Conservation (phyloP, 2,329 filamentous ascomycete genomes). For the Neopestalotiopsis sp. region DNA sequence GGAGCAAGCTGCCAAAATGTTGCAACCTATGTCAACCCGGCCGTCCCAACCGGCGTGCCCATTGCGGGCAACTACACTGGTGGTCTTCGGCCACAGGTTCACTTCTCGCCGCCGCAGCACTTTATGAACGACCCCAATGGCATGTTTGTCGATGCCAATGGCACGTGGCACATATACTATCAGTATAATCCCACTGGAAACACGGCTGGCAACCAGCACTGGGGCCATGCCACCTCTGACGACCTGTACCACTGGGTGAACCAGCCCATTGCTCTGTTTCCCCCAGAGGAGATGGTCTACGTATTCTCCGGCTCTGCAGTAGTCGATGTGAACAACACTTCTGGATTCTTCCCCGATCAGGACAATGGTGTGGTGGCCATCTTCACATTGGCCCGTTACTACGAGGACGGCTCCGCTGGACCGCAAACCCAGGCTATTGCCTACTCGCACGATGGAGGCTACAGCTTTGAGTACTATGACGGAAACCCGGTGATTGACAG, state of each 20-base stretch:
- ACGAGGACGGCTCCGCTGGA: constrained; percentile 41
- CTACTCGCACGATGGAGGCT: constrained; percentile 66
- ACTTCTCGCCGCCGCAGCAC: constrained; percentile 57
- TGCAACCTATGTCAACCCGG: constrained; percentile 32
- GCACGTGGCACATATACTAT: constrained; percentile 69
- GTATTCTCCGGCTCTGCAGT: constrained; percentile 63
- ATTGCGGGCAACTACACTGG: constrained; percentile 34
- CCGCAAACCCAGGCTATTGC: constrained; percentile 64
- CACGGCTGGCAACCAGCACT: constrained; percentile 51
- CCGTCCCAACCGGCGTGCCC: constrained; percentile 33
- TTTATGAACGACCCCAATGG: constrained; percentile 71
- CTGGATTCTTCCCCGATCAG: constrained; percentile 66
- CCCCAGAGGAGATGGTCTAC: constrained; percentile 46
- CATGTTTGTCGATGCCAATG: constrained; percentile 61
- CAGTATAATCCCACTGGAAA: constrained; percentile 46
- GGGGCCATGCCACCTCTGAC: constrained; percentile 68
- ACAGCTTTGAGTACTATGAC: constrained; percentile 63
- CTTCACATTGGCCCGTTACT: constrained; percentile 45
- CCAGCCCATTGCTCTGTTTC: constrained; percentile 65
- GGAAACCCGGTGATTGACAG: constrained; percentile 65
- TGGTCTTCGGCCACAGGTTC: constrained; percentile 53
- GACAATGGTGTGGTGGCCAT: constrained; percentile 67
- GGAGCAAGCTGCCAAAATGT: constrained; percentile 19
- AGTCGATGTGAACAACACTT: constrained; percentile 67
- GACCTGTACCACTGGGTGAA: constrained; percentile 70